phyloP scores from a whole-genome alignment of 805 yeast species.

The Saccharomyces cerevisiae region DNA sequence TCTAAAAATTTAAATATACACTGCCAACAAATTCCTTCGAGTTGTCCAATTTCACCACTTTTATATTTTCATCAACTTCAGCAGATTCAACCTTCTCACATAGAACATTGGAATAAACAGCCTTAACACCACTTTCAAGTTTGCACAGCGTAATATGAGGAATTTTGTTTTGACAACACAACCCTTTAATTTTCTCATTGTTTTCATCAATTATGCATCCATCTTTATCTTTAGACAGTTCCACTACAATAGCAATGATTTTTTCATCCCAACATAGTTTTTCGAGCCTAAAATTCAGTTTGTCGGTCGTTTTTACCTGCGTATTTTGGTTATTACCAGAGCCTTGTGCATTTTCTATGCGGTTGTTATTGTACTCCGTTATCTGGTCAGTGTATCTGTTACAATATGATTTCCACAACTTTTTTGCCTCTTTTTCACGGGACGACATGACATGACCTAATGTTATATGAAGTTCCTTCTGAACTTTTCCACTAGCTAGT shows the following conservation, averaged over 20 bases:
- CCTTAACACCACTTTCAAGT: constrained; percentile 34
- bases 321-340: background rate
- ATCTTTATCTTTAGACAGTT: background rate
- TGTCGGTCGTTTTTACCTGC: constrained; percentile 14
- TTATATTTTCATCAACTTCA: constrained; percentile 3
- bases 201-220: constrained; percentile 9
- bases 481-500: constrained; percentile 34
- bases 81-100: constrained; percentile 17
- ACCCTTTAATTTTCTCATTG: constrained; percentile 10
- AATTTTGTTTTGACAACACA: constrained; percentile 34
- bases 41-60: constrained; percentile 8
- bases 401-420: constrained; percentile 24
- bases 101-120: constrained; percentile 45
- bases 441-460: constrained; percentile 46
- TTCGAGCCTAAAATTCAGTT: constrained; percentile 36
- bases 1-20: constrained; percentile 16
- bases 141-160: constrained; percentile 77
- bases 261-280: constrained; percentile 43
- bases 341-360: background rate
- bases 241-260: constrained; percentile 48
- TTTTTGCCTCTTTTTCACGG: constrained; percentile 28
- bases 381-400: constrained; percentile 11
- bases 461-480: constrained; percentile 58
- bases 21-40: constrained; percentile 10
- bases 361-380: background rate